Conservation (phyloP, 2,329 filamentous ascomycete species). For the Beauveria asiatica region DNA sequence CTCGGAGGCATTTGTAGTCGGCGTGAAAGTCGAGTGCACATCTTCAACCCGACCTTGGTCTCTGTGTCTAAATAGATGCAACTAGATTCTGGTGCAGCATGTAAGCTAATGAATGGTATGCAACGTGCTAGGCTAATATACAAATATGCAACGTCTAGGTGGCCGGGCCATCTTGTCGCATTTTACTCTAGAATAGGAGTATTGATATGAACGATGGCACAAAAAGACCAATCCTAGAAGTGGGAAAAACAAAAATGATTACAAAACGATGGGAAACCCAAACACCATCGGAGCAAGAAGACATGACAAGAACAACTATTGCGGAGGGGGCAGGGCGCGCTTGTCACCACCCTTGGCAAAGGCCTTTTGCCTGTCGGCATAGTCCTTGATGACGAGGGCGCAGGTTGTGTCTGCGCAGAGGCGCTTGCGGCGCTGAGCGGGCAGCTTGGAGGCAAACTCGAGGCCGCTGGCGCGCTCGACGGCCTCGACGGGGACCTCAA, state of each 20-base stretch:
- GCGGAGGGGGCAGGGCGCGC: conserved; percentile 14
- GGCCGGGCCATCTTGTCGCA: background rate
- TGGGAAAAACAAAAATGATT: background rate
- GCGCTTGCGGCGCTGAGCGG: conserved; percentile 61
- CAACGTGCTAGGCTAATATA: background rate
- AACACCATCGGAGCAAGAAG: background rate
- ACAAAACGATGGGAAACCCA: background rate
- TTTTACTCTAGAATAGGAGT: background rate
- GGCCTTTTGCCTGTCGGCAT: conserved; percentile 51
- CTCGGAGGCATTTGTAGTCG: no score
- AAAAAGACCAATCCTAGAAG: background rate
- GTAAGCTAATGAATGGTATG: background rate
- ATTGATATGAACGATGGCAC: background rate
- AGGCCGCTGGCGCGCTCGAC: conserved; percentile 87
- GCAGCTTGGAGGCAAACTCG: conserved; percentile 79
- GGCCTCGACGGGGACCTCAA: conserved; percentile 89
- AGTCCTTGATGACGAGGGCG: conserved; percentile 76
- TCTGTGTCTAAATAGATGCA: no score
- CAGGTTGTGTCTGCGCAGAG: conserved; percentile 85
- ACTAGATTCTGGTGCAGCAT: no score
- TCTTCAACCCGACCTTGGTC: no score
- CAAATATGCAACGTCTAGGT: background rate
- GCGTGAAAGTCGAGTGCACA: no score
- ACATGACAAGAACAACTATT: background rate
- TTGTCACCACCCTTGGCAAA: conserved; percentile 34